Evolutionary conservation across 805 yeast genomes (phyloP), one percentile per base, ranked within the genome.

Genomic region (Starmerella floricola): DNA sequence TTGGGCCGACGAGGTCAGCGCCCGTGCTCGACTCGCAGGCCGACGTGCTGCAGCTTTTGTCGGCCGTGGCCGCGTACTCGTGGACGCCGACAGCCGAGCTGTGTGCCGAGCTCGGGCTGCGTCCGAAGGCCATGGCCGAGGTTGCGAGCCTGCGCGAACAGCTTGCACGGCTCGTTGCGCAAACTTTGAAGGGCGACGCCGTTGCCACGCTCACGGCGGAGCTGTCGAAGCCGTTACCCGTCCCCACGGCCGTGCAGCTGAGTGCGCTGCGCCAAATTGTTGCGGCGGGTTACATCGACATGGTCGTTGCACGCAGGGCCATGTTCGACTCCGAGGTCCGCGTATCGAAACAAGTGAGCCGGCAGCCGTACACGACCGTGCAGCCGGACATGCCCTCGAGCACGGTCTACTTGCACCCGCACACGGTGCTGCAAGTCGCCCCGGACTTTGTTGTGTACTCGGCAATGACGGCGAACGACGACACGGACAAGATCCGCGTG

Each of bases 201-300:
- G 44, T 59, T 29, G 53, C 58, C 6, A 72, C 79, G 1, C 66
- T 57, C 3, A 45, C 72, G 24, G 71, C 72, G 43, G 85, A 79
- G 45, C 66, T 62, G 66, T 20, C 74, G 68, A 55, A 36, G 18
- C 58, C 56, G 40, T 62, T 82, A n/a, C 72, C 67, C 0, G 73
- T 80, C 6, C 96, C 96, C 1, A 62, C 70, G 8, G 72, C 73
- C 29, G 57, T 62, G 5, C 98, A 91, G 62, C 57, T 85, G 4
- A 71, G 75, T 40, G 80, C 91, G 0, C 61, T 91, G 48, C 87
- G 85, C 55, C 99, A 91, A 62, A 87, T 91, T 76, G 68, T 88
- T 3, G 74, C 95, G 5, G 79, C 96, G 0, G 98, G 97, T 0
- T 91, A 82, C 54, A 69, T 91, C 31, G 99, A 91, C 59, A 94